Evolutionary conservation across 768 basidiomycete species (phyloP).

Genomic region (Russula dissimulans): DNA sequence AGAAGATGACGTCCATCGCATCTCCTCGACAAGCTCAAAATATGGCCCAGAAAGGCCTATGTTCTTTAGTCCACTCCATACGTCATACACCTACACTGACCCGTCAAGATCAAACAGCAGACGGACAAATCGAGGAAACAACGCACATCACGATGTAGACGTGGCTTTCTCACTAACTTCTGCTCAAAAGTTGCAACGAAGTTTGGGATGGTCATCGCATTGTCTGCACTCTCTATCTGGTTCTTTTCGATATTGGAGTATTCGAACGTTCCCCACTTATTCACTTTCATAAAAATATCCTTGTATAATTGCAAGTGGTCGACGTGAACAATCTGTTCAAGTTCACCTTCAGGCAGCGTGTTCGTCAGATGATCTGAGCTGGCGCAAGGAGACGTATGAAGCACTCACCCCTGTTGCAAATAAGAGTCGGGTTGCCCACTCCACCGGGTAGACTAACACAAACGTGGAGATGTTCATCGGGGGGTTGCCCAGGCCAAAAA

Average conservation of each 20-base stretch:
- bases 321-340: not conserved
- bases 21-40: not conserved
- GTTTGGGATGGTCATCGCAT: not conserved
- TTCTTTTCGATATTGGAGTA: not conserved
- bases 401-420: not conserved
- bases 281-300: not conserved
- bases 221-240: not conserved
- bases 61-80: too few relatives aligned
- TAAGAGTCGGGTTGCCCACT: not conserved
- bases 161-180: not conserved
- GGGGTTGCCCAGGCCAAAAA: too few relatives aligned
- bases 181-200: not conserved
- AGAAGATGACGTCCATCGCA: not conserved
- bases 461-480: too few relatives aligned
- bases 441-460: too few relatives aligned
- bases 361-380: not conserved
- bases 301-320: not conserved
- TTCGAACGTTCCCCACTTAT: not conserved
- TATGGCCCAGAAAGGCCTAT: not conserved
- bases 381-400: not conserved
- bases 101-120: not conserved
- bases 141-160: not conserved
- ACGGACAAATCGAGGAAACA: not conserved
- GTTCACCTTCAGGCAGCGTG: not conserved
- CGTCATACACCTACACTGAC: not conserved